Evolutionary conservation across 768 basidiomycete species (phyloP).

Genomic region (Termitomyces sp.): DNA sequence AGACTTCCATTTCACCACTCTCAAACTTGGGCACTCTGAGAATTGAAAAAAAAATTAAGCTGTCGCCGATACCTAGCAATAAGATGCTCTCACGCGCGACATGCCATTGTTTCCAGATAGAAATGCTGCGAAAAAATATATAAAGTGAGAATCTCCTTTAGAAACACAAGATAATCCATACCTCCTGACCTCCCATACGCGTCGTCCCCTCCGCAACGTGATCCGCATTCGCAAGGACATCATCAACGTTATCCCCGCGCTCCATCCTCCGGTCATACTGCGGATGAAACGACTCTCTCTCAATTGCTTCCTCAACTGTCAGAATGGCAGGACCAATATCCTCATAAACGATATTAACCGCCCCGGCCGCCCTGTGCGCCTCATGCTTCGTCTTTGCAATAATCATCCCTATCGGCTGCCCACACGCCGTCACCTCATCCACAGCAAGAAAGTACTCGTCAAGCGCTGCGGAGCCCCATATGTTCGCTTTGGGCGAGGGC

Average conservation of each 20-base stretch:
- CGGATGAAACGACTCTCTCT: constrained; percentile 5
- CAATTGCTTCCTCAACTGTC: constrained; percentile 14
- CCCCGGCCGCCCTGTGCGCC: constrained; percentile 10
- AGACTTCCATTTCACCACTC: constrained; percentile 15
- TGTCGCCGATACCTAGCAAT: too few species aligned
- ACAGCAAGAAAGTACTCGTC: constrained; percentile 14
- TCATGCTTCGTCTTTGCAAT: constrained; percentile 10
- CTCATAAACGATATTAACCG: constrained; percentile 10
- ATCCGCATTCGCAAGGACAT: constrained; percentile 1
- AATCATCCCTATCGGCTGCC: constrained; percentile 13
- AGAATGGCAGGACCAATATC: constrained; percentile 7
- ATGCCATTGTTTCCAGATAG: constrained; percentile 14
- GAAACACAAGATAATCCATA: background rate
- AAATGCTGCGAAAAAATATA: constrained; percentile 6
- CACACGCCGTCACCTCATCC: constrained; percentile 8
- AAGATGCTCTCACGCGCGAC: constrained; percentile 7
- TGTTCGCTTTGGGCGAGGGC: constrained; percentile 11
- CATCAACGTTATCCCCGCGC: constrained; percentile 9
- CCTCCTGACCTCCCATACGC: constrained; percentile 14
- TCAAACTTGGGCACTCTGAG: constrained; percentile 11
- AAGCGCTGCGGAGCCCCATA: constrained; percentile 10
- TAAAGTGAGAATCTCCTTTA: background rate
- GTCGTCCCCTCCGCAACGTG: constrained; percentile 9
- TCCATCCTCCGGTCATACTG: constrained; percentile 12
- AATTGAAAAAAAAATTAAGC: background rate